Evolutionary conservation across 2,329 filamentous ascomycete genomes (phyloP), one percentile per base, ranked within the genome.

Genomic region (Chalara sp.): DNA sequence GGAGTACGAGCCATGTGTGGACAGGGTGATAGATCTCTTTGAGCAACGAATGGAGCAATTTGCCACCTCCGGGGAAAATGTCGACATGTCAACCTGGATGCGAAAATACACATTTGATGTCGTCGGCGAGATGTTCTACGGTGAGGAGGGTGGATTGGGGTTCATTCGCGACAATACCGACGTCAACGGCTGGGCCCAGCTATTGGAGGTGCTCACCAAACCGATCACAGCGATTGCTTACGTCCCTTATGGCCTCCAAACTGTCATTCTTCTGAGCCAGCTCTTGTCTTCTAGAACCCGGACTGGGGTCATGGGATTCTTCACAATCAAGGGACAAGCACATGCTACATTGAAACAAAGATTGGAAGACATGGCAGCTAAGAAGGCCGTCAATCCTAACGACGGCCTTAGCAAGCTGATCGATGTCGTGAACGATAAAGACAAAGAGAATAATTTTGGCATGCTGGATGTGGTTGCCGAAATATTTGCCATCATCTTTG

Each of bases 401-500:
- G 35, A 39, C 3, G 35, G 10, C 13, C 35, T 39, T 39, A 39
- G 35, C 13, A 13, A 13, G 13, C 35, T 39, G 3, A 39, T 39
- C 35, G 35, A 39, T 39, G 13, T 39, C 5, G 44, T 28, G 3
- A 51, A 51, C 11, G 44, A 32, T 13, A 35, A 29, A 10, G 30
- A 46, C 2, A 44, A 47, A 32, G 42, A 39, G 11, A 41, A 33
- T 6, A 39, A 51, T 1, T 40, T 47, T 39, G 3, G 13, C 13
- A 39, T 39, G 35, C 35, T 11, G 43, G 44, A 40, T 28, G 13
- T 51, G 11, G 41, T 32, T 10, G 49, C 49, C 5, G 41, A 51
- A 32, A 43, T 39, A 0, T 35, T 47, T 12, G 37, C 39, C 28
- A 45, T 54, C 6, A 42, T 56, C 6, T 43, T 53, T 7, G 53